Evolutionary conservation across 192 early-diverging fungal species (phyloP), one percentile per base, ranked within the genome.

Genomic region (Gorgonomyces haynaldii): DNA sequence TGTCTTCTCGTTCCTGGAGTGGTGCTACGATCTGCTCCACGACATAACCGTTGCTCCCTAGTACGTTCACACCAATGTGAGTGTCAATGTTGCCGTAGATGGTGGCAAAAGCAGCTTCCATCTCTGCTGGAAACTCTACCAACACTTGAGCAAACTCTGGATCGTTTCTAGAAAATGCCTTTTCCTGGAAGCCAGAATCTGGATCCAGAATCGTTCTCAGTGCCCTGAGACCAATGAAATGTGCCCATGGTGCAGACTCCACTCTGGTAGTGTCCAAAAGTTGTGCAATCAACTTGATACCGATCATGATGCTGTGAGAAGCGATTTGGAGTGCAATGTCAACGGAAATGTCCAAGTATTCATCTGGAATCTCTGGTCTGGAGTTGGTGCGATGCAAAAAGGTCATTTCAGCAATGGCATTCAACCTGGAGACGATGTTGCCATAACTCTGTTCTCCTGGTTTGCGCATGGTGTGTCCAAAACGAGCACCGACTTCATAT

Each of bases 241-340:
- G 58, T 37, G 39, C 52, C 4, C 62, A 59, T 19, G 46, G 16
- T 8, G 30, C 34, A 23, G 37, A 50, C 9, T 63, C 66, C 4
- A 53, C 23, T 23, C 50, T 49, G 12, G 37, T 22, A 20, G 60
- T 50, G 39, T 57, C 42, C 13, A 66, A 12, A 12, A 71, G 31
- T 28, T 52, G 54, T 9, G 44, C 34, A 23, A 71, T 43, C 22
- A 71, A 50, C 30, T 62, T 54, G 9, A 64, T 32, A 20, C 53
- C 58, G 0, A 67, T 41, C 12, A 56, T 48, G 37, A 71, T 50
- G 29, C 59, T 66, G 42, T 73, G 70, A 8, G 61, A 62, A 1
- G 64, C 68, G 56, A 73, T 73, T 49, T 73, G 70, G 4, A 72
- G 51, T 9, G 67, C 39, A 56, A 73, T 67, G 7, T 54, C 61